These are phyloP conservation scores for Gracilaria caudata DNA, from an alignment of 23 red algal species.

Conservation along the genomic window DNA sequence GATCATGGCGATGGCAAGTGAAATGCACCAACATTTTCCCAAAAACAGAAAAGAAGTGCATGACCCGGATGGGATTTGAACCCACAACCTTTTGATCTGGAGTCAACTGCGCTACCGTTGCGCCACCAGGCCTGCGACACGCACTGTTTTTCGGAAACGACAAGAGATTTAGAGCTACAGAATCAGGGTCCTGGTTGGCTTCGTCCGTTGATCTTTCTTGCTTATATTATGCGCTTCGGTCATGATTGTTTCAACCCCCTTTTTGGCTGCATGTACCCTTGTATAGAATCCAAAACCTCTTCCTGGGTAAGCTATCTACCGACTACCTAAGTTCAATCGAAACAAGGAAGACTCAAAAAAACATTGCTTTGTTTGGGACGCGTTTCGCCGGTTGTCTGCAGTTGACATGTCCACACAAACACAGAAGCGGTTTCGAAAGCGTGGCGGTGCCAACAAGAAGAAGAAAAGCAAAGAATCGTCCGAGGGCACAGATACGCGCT, in stretches of 20 bases:
- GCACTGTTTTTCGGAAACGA: not conserved
- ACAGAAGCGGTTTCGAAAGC: conserved; percentile 50
- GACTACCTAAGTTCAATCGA: no score
- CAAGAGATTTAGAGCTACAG: not conserved
- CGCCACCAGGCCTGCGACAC: conserved; percentile 63
- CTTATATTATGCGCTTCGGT: no score
- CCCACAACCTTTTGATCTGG: conserved; percentile 82
- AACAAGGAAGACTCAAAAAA: not conserved
- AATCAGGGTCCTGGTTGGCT: not conserved
- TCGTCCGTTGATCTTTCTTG: no score
- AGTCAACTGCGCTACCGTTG: conserved; percentile 83
- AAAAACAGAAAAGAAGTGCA: not conserved
- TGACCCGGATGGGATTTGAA: conserved; percentile 84
- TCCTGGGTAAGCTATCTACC: no score
- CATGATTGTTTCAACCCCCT: no score
- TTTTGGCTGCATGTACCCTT: no score
- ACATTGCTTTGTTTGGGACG: not conserved
- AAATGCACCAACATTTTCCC: no score
- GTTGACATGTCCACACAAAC: not conserved
- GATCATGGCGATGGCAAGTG: no score
- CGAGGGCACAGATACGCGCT: not conserved
- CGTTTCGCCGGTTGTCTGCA: not conserved
- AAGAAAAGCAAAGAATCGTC: conserved; percentile 13
- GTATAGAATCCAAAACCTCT: no score
- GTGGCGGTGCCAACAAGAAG: conserved; percentile 67